phyloP scores from a whole-genome alignment of 768 basidiomycete genomes.

The Amanita inopinata region DNA sequence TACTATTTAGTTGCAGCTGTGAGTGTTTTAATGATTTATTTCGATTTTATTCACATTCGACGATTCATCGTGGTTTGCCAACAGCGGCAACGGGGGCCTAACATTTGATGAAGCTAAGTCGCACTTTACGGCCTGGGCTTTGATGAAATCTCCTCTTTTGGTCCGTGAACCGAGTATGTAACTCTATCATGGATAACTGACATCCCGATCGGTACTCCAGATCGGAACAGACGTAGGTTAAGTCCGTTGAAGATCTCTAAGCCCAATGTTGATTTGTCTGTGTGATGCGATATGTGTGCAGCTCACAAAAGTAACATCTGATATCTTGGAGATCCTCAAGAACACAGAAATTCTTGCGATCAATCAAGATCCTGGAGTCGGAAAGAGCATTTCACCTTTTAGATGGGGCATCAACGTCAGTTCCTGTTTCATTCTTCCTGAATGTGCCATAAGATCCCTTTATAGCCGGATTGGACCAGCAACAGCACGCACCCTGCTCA shows the following conservation, averaged over 20 bases:
- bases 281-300: too few species aligned
- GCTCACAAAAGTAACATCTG: conserved; percentile 41
- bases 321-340: conserved; percentile 45
- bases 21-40: conserved; percentile 10
- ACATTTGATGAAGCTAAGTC: conserved; percentile 56
- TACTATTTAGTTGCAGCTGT: conserved; percentile 42
- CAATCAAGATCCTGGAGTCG: conserved; percentile 56
- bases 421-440: conserved; percentile 1
- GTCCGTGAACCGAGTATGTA: conserved; percentile 14
- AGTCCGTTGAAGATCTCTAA: neutral
- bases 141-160: conserved; percentile 56
- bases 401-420: conserved; percentile 57
- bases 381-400: conserved; percentile 56
- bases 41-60: neutral
- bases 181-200: too few species aligned
- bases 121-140: conserved; percentile 65
- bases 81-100: conserved; percentile 55
- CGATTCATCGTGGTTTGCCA: neutral
- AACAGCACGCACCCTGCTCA: conserved; percentile 45
- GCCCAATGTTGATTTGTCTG: neutral
- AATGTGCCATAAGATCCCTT: neutral
- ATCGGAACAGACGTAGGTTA: conserved; percentile 45
- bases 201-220: conserved; percentile 14
- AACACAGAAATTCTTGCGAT: conserved; percentile 60
- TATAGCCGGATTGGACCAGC: conserved; percentile 27